A percentile compares a stretch with the other conserved stretches of the same genome.
Conservation (phyloP, 2,329 filamentous ascomycete genomes). For the Sporothrix schenckii region DNA sequence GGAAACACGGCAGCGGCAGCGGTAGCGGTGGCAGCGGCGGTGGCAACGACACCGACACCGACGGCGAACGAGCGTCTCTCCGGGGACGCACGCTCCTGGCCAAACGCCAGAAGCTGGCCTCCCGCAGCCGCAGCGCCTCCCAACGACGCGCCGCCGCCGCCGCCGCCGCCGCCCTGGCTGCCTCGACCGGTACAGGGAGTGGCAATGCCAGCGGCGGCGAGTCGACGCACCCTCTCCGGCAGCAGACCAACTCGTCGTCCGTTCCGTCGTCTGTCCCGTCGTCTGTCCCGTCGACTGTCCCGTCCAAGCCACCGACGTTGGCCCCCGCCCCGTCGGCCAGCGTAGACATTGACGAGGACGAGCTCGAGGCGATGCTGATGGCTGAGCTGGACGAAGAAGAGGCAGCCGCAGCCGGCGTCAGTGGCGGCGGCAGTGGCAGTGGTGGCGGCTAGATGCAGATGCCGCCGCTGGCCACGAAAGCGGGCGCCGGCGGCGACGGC, state of each 20-base stretch:
- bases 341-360: constrained; percentile 54
- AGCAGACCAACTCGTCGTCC: constrained; percentile 39
- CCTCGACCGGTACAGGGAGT: background rate
- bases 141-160: constrained; percentile 47
- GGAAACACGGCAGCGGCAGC: constrained; percentile 39
- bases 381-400: constrained; percentile 57
- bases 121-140: constrained; percentile 51
- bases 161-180: constrained; percentile 45
- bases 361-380: constrained; percentile 65
- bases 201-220: constrained; percentile 32
- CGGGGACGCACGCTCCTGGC: constrained; percentile 47
- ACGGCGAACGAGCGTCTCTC: constrained; percentile 39
- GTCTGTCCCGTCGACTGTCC: background rate
- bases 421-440: background rate
- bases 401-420: background rate
- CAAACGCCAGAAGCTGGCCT: constrained; percentile 55
- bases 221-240: constrained; percentile 45
- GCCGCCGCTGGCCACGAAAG: background rate
- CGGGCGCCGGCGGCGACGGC: background rate
- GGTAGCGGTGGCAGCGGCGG: constrained; percentile 38
- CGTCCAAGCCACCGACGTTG: background rate
- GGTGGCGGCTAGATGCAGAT: constrained; percentile 32
- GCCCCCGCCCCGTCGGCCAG: constrained; percentile 31
- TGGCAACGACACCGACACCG: constrained; percentile 42
- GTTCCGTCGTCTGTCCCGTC: background rate